Evolutionary conservation across 495 filamentous ascomycete genomes (phyloP).

Genomic region (Penicillium herquei): DNA sequence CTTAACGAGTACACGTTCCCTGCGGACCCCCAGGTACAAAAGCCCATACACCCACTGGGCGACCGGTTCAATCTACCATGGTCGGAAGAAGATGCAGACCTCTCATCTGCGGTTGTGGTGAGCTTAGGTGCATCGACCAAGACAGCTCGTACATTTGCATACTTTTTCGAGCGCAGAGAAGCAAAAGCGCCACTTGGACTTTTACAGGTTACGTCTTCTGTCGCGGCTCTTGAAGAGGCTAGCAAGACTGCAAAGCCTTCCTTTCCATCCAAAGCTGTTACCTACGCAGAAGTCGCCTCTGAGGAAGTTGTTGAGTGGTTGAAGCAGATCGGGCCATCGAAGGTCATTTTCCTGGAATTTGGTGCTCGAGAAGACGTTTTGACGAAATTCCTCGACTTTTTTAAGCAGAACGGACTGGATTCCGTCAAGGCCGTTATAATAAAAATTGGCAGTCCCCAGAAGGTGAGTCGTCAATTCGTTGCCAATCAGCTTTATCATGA

Average conservation of each 20-base stretch:
- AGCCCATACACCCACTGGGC: constrained; percentile 38
- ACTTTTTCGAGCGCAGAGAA: constrained; percentile 19
- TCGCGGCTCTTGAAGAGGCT: constrained; percentile 25
- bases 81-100: constrained; percentile 43
- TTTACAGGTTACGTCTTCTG: constrained; percentile 28
- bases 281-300: constrained; percentile 20
- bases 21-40: constrained; percentile 14
- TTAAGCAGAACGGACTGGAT: constrained; percentile 18
- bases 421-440: constrained; percentile 29
- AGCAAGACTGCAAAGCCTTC: constrained; percentile 14
- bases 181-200: constrained; percentile 20
- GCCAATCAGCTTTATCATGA: background rate
- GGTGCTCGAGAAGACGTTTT: constrained; percentile 43
- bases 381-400: constrained; percentile 29
- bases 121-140: constrained; percentile 49
- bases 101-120: constrained; percentile 39
- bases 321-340: constrained; percentile 16
- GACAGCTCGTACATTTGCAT: constrained; percentile 44
- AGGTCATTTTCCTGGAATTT: constrained; percentile 53
- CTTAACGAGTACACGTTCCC: constrained; percentile 48
- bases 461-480: constrained; percentile 11
- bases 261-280: constrained; percentile 19
- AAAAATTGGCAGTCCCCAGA: constrained; percentile 41
- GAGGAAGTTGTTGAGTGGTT: constrained; percentile 17
- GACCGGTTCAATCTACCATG: constrained; percentile 25